Conservation (phyloP, 768 basidiomycete genomes). For the Mycena belliarum region DNA sequence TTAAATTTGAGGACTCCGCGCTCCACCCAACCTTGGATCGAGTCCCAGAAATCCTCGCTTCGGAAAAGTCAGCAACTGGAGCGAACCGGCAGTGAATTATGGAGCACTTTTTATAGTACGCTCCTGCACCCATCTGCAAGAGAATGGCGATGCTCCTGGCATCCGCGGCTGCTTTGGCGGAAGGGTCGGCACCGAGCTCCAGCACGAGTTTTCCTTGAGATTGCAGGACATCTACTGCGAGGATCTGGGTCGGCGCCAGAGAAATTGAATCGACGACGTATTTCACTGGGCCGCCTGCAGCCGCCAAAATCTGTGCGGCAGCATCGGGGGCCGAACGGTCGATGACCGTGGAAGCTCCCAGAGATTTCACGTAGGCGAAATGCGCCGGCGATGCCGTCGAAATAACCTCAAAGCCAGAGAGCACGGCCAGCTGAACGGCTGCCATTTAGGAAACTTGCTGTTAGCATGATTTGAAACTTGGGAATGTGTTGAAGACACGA, state of each 20-base stretch:
- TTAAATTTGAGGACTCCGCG: conserved; percentile 4
- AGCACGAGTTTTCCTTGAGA: neutral
- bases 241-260: conserved; percentile 2
- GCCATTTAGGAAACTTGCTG: neutral
- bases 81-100: too few relatives aligned
- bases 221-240: conserved; percentile 7
- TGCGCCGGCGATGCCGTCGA: conserved; percentile 8
- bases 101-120: neutral
- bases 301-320: neutral
- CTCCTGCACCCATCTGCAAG: neutral
- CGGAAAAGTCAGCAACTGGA: neutral
- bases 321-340: neutral
- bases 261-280: conserved; percentile 11
- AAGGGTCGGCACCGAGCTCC: neutral
- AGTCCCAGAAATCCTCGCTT: neutral
- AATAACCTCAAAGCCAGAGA: conserved; percentile 7
- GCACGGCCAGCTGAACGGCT: conserved; percentile 10
- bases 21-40: neutral
- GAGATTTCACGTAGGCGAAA: conserved; percentile 3
- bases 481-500: neutral
- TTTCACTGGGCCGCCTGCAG: conserved; percentile 1
- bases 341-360: conserved; percentile 6
- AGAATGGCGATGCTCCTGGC: neutral
- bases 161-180: neutral
- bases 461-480: neutral